phyloP scores from a whole-genome alignment of 2,329 filamentous ascomycete genomes.

The Talaromyces verruculosus region DNA sequence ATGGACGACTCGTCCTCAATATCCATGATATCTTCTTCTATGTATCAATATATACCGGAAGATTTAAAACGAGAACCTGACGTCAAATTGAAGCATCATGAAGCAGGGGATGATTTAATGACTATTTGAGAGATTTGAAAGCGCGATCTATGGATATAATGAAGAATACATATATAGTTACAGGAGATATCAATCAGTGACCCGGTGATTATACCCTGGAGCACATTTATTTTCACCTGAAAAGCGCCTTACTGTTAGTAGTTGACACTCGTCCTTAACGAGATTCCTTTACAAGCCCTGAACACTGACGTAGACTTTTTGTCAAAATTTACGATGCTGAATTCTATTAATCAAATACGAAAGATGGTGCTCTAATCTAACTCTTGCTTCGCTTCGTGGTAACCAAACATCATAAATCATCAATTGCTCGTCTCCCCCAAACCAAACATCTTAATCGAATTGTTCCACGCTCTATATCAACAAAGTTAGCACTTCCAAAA shows the following conservation, averaged over 20 bases:
- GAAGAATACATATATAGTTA: not conserved
- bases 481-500: no score
- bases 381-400: not conserved
- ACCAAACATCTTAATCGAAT: constrained; percentile 77
- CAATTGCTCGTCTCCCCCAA: constrained; percentile 52
- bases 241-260: not conserved
- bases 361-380: not conserved
- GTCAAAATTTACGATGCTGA: not conserved
- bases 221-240: not conserved
- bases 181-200: not conserved
- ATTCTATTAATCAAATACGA: not conserved
- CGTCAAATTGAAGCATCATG: not conserved
- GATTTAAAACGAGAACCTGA: not conserved
- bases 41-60: not conserved
- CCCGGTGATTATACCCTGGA: not conserved
- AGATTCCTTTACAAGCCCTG: not conserved
- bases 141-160: not conserved
- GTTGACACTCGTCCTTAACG: not conserved
- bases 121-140: not conserved
- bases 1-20: not conserved
- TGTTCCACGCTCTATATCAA: constrained; percentile 65
- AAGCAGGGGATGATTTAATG: not conserved
- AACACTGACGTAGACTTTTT: not conserved
- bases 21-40: not conserved
- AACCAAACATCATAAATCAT: not conserved